Evolutionary conservation across 2,329 filamentous ascomycete genomes (phyloP).

Genomic region (Hansfordia pulvinata): DNA sequence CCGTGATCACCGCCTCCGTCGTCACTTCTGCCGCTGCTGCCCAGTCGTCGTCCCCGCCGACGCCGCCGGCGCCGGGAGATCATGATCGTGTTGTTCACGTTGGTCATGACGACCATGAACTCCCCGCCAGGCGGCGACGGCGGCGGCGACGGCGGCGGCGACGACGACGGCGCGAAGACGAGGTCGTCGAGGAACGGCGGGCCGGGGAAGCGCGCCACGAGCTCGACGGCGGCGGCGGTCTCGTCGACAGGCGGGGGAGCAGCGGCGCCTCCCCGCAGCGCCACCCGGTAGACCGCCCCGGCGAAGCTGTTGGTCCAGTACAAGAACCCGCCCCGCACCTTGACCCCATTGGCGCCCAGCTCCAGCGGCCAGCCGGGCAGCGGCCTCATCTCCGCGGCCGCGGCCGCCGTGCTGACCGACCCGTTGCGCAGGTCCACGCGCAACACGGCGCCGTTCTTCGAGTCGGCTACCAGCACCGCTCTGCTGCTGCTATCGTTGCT

Average conservation of each 20-base stretch:
- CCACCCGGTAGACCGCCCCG: conserved; percentile 7
- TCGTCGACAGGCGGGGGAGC: too few relatives aligned
- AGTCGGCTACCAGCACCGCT: conserved; percentile 15
- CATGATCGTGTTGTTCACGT: conserved; percentile 9
- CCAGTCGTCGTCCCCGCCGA: too few relatives aligned
- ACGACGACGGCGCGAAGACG: conserved; percentile 6
- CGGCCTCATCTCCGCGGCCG: conserved; percentile 11
- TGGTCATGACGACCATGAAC: too few relatives aligned
- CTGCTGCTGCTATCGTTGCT: too few relatives aligned
- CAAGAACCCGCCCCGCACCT: conserved; percentile 10
- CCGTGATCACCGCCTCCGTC: too few relatives aligned
- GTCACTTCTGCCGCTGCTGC: too few relatives aligned
- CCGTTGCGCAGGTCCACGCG: conserved; percentile 11
- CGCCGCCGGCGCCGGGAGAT: conserved; percentile 5
- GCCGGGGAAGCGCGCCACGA: conserved; percentile 5
- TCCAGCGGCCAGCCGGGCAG: conserved; percentile 2
- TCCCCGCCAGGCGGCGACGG: too few relatives aligned
- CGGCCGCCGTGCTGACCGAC: conserved; percentile 6
- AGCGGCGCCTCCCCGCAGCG: too few relatives aligned
- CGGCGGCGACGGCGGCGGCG: conserved; percentile 8
- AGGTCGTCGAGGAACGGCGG: conserved; percentile 13
- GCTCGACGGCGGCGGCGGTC: conserved; percentile 7
- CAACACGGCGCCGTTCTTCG: conserved; percentile 11
- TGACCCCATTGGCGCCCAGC: conserved; percentile 15
- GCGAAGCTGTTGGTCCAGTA: conserved; percentile 14